phyloP scores from a whole-genome alignment of 2,329 filamentous ascomycete species.

The Colletotrichum sp. region DNA sequence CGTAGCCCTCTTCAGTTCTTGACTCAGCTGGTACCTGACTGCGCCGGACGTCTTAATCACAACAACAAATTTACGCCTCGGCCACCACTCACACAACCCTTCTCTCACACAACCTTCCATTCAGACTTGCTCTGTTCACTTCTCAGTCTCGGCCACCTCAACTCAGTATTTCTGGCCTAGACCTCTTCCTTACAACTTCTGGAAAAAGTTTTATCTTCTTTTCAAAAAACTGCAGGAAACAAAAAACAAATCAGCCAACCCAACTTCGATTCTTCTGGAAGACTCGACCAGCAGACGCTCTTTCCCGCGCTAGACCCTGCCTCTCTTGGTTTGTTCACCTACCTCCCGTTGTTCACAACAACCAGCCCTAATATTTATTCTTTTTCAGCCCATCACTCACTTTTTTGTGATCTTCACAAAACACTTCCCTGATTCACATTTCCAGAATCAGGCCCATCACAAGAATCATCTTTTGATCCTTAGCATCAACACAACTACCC shows the following conservation, averaged over 20 bases:
- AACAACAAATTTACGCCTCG: not conserved
- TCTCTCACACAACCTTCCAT: not conserved
- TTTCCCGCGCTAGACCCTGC: not conserved
- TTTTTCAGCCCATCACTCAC: not conserved
- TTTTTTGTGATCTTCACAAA: not conserved
- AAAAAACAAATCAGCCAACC: not conserved
- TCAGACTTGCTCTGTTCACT: not conserved
- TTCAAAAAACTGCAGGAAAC: not conserved
- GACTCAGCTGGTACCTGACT: slow-evolving; percentile 22
- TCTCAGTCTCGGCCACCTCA: not conserved
- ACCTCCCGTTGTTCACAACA: not conserved
- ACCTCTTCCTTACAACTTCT: not conserved
- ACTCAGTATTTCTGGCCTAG: not conserved
- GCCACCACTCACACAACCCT: not conserved
- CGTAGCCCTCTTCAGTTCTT: slow-evolving; percentile 18
- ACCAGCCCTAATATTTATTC: not conserved
- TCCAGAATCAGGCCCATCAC: not conserved
- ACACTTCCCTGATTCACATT: not conserved
- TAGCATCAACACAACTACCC: not conserved
- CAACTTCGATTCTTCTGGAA: slow-evolving; percentile 16
- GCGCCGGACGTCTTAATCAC: slow-evolving; percentile 13
- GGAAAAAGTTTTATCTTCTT: not conserved
- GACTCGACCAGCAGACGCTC: not conserved
- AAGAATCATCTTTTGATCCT: not conserved
- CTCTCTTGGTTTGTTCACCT: slow-evolving; percentile 3